Conservation (phyloP, 768 basidiomycete species). For the Gymnopilus dilepis region DNA sequence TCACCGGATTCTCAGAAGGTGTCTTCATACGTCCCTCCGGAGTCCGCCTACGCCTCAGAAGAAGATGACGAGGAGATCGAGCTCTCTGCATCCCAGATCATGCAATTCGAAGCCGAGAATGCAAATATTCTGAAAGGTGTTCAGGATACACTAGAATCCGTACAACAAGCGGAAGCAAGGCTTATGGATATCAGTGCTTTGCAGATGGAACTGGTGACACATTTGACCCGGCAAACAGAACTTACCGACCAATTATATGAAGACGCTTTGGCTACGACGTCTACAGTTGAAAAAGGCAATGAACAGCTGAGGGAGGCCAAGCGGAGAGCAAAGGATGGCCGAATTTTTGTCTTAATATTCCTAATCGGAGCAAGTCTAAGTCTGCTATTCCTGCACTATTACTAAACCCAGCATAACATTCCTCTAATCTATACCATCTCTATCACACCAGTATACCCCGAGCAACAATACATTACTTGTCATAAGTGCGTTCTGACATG, state of each 20-base stretch:
- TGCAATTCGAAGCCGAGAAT: slow-evolving; percentile 94
- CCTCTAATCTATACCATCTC: slow-evolving; percentile 21
- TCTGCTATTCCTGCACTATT: slow-evolving; percentile 91
- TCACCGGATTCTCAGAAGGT: slow-evolving; percentile 27
- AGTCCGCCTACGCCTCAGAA: slow-evolving; percentile 43
- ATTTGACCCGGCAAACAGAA: slow-evolving; percentile 89
- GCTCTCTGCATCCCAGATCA: slow-evolving; percentile 85
- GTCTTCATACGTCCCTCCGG: slow-evolving; percentile 33
- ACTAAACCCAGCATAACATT: slow-evolving; percentile 46
- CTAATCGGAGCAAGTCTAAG: slow-evolving; percentile 91
- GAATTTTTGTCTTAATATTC: slow-evolving; percentile 91
- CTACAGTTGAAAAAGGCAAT: slow-evolving; percentile 89
- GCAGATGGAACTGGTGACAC: slow-evolving; percentile 89
- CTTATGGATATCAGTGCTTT: slow-evolving; percentile 92
- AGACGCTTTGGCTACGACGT: slow-evolving; percentile 88
- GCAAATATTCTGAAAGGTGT: slow-evolving; percentile 82
- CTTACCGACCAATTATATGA: slow-evolving; percentile 93
- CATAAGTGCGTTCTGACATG: background rate
- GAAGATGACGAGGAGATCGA: slow-evolving; percentile 81
- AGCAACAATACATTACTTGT: slow-evolving; percentile 6
- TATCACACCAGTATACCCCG: slow-evolving; percentile 14
- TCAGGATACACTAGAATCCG: slow-evolving; percentile 85
- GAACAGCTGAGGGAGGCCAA: slow-evolving; percentile 88
- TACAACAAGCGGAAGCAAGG: slow-evolving; percentile 90
- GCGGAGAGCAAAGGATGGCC: slow-evolving; percentile 82